phyloP scores from a whole-genome alignment of 441 rosid species.

The Populus hybrid region DNA sequence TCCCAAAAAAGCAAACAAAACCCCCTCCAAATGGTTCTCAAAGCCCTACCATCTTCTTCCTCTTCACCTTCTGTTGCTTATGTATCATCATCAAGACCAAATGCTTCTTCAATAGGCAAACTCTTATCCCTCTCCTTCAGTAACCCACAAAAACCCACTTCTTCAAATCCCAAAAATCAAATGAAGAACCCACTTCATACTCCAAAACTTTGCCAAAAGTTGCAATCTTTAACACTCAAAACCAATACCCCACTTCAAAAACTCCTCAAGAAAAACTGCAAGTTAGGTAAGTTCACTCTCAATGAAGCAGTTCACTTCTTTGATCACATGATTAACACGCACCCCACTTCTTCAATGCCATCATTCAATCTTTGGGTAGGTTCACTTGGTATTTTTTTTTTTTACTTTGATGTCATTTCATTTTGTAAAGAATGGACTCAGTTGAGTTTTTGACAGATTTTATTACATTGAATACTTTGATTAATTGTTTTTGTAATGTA shows the following conservation, averaged over 20 bases:
- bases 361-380: conserved; percentile 2
- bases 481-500: conserved; percentile 48
- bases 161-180: not conserved
- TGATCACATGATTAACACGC: conserved; percentile 8
- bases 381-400: not conserved
- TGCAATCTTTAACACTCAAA: not conserved
- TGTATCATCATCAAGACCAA: not conserved
- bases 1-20: not conserved
- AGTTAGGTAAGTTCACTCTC: conserved; percentile 24
- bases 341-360: conserved; percentile 1
- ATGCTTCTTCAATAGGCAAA: not conserved
- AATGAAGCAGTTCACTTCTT: conserved; percentile 23
- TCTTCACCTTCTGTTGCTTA: not conserved
- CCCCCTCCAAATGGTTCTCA: not conserved
- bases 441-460: conserved; percentile 1
- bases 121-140: not conserved
- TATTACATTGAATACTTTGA: conserved; percentile 18
- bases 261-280: conserved; percentile 17
- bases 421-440: not conserved
- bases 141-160: not conserved
- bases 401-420: conserved; percentile 3
- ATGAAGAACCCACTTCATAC: not conserved
- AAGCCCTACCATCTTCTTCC: not conserved
- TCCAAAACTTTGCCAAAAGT: not conserved
- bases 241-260: not conserved